Base-by-base conservation (phyloP, 176 grass and related monocot genomes). In the Carex pumila region DNA sequence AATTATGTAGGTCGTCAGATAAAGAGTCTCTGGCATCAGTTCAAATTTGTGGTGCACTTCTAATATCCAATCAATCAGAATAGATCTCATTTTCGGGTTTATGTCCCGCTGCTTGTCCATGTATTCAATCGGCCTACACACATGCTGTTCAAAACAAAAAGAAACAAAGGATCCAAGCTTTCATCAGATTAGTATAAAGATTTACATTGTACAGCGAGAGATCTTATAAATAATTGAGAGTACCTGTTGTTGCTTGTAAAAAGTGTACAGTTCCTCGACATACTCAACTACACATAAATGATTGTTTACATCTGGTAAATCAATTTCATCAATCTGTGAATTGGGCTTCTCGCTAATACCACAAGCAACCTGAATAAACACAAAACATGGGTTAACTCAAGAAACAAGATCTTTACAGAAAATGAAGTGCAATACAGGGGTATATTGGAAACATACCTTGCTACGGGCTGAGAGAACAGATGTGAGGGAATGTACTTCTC, bases 31-130 rank as follows among this genome's bases (percentile, higher is more conserved):
- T 0, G 97, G 91, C 93, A 92, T 91, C 12, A 99, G 83, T 12
- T 96, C 93, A 3, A 99, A 99, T 71, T 96, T 99, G 34, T 96
- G 93, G 12, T 99, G 97, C 8, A 99, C 97, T 89, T 99, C 97
- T 5, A 96, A 91, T 13, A 99, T 85, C 97, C 97, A 99, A 60
- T 99, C 97, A 0, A 85, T 81, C 0, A 99, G 87, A 82, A 99
- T 92, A 50, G 91, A 93, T 62, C 97, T 86, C 97, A 99, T 99
- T 81, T 96, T 94, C 0, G 91, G 83, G 63, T 99, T 96, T 81
- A 99, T 91, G 66, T 99, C 91, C 60, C 91, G 55, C 71, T 99
- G 97, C 5, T 88, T 83, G 13, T 92, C 88, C 49, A 99, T 99
- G 85, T 99, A 99, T 61, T 96, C 97, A 0, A 82, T 63, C 2